phyloP scores from a whole-genome alignment of 164 flowering plant species.

The Berberis thunbergii region DNA sequence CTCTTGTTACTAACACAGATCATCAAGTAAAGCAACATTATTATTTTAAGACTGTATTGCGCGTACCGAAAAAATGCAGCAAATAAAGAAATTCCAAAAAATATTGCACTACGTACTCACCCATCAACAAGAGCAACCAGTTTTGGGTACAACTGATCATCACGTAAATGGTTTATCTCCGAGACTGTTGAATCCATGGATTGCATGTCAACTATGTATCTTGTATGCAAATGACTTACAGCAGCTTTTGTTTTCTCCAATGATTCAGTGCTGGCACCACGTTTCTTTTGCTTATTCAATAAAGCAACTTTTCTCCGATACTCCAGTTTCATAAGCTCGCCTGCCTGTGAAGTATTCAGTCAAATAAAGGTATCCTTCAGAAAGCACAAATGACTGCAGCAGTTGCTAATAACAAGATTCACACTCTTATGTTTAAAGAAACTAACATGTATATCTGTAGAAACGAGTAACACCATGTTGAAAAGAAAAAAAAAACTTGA shows the following conservation, averaged over 20 bases:
- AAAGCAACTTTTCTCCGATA: conserved; percentile 69
- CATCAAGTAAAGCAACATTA: too few species aligned
- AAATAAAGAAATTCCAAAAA: not conserved
- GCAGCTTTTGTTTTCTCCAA: conserved; percentile 91
- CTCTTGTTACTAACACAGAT: too few species aligned
- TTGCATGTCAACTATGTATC: conserved; percentile 91
- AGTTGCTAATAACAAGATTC: not conserved
- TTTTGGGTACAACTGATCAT: conserved; percentile 70
- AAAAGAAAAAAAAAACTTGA: not conserved
- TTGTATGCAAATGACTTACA: conserved; percentile 88
- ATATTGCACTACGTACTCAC: conserved; percentile 33
- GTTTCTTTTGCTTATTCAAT: conserved; percentile 71
- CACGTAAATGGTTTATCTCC: conserved; percentile 73
- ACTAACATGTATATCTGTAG: too few species aligned
- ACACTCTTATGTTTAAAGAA: not conserved
- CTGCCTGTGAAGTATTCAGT: conserved; percentile 42
- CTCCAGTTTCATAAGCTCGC: conserved; percentile 86
- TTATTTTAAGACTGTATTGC: too few species aligned
- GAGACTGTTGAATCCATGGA: conserved; percentile 84
- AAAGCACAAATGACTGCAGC: not conserved
- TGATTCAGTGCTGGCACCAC: conserved; percentile 48
- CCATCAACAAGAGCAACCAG: conserved; percentile 71
- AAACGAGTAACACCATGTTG: too few species aligned
- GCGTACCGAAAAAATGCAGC: too few species aligned
- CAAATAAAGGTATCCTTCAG: not conserved